These are phyloP conservation scores for Fusarium albidum DNA, from an alignment of 2,329 filamentous ascomycete genomes.

Conservation along the genomic window DNA sequence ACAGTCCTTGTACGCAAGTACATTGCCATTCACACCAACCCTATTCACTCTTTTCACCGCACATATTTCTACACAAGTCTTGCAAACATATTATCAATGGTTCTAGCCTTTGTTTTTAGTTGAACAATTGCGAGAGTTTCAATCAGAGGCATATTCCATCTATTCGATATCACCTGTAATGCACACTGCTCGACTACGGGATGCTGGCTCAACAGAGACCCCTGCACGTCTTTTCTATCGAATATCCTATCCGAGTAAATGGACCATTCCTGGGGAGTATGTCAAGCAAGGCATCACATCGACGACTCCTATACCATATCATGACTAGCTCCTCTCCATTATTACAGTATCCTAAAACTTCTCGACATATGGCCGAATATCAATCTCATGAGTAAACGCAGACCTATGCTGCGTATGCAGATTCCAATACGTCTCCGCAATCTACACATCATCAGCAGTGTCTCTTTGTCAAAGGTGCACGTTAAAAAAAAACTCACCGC, in stretches of 20 bases:
- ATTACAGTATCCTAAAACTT: constrained; percentile 68
- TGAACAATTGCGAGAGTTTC: too few relatives aligned
- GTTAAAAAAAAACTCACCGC: constrained; percentile 62
- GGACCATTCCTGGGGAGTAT: too few relatives aligned
- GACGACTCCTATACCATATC: too few relatives aligned
- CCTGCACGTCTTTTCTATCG: too few relatives aligned
- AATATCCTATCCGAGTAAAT: too few relatives aligned
- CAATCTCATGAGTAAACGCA: constrained; percentile 83
- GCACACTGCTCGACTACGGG: too few relatives aligned
- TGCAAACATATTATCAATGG: not conserved
- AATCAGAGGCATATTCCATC: too few relatives aligned
- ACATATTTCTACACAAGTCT: constrained; percentile 9
- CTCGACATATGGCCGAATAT: constrained; percentile 81
- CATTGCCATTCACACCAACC: constrained; percentile 41
- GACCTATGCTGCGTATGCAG: constrained; percentile 82
- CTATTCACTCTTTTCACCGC: constrained; percentile 24
- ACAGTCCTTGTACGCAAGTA: constrained; percentile 49
- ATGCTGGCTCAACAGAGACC: too few relatives aligned
- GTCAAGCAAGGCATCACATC: too few relatives aligned
- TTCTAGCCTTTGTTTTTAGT: too few relatives aligned
- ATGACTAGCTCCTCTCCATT: not conserved
- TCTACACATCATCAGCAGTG: constrained; percentile 56
- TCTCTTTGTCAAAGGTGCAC: too few relatives aligned
- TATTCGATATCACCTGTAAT: too few relatives aligned
- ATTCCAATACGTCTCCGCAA: constrained; percentile 87